These are phyloP conservation scores for Mycosphaerella sp. DNA, from an alignment of 2,329 filamentous ascomycete genomes.

Conservation along the genomic window DNA sequence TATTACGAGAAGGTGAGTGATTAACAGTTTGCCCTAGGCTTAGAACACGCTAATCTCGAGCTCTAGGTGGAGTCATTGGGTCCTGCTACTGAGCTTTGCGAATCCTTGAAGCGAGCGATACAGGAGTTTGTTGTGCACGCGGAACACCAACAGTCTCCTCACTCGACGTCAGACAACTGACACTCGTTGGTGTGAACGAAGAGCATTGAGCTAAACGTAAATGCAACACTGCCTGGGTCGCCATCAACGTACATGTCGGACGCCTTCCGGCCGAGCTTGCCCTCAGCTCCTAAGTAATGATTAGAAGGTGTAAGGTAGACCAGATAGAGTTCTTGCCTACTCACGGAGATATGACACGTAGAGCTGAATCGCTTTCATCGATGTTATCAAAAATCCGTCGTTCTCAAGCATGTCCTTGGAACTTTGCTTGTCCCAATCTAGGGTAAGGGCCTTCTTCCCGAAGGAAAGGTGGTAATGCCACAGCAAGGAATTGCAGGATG, in stretches of 20 bases:
- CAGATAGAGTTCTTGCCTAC: conserved; percentile 1
- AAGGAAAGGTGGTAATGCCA: conserved; percentile 4
- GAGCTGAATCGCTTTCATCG: conserved; percentile 4
- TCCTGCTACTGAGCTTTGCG: conserved; percentile 3
- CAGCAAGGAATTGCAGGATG: conserved; percentile 4
- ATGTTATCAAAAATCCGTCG: conserved; percentile 4
- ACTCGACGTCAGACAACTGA: conserved; percentile 3
- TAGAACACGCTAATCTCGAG: conserved; percentile 4
- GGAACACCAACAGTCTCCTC: conserved; percentile 4
- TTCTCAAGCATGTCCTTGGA: conserved; percentile 4
- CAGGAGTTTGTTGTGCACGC: conserved; percentile 4
- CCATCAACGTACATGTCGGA: conserved; percentile 3
- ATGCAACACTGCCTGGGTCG: conserved; percentile 3
- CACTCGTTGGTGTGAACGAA: conserved; percentile 3
- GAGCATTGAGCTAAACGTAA: conserved; percentile 4
- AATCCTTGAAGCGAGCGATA: conserved; percentile 4
- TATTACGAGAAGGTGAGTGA: conserved; percentile 4
- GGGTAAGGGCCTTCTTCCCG: conserved; percentile 1
- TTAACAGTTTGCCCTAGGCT: conserved; percentile 2
- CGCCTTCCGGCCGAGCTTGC: conserved; percentile 3
- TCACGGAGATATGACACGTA: conserved; percentile 4
- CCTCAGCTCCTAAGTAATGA: conserved; percentile 4
- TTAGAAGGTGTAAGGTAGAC: conserved; percentile 4
- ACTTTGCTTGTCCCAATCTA: conserved; percentile 4
- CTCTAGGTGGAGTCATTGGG: conserved; percentile 2